Base-by-base conservation (phyloP, 2,329 filamentous ascomycete genomes). In the Ceratocystis huliohia region DNA sequence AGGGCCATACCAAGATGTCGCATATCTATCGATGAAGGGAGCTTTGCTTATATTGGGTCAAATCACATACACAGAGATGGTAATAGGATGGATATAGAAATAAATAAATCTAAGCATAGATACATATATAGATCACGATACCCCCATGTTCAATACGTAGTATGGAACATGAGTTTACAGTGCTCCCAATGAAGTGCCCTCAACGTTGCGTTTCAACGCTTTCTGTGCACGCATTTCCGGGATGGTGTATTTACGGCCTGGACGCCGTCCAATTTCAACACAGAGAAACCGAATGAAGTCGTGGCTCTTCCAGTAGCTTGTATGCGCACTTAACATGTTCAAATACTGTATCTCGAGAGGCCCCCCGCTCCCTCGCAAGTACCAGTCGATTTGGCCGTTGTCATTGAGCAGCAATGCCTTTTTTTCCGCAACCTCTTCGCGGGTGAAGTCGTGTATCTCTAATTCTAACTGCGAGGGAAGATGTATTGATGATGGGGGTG, bases 281-380 rank as follows among this genome's bases (percentile, higher is more conserved):
- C 95, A 95, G 63, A 97, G 76, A 79, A 97, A 87, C 57, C 92
- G 80, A n/a, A 96, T 86, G 74, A 99, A 92, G 73, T 97, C 94
- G 33, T 80, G 83, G 71, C 88, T 86, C 1, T 85, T 82, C 94
- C 94, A 99, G 75, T 99, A 99, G 73, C 89, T 93, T 66, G 89
- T 91, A 75, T 99, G 94, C 7, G 94, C 94, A 67, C 91, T 89
- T 65, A 99, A 78, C 94, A 99, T 99, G 70, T 96, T 96, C 45
- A 97, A 76, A 74, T 99, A 99, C 76, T 97, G 92, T 28, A 96
- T 91, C 75, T 96, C 94, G 45, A 99, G 78, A 3, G 92, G 88
- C 0, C 94, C 94, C 1, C 89, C 88, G 0, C 91, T 89, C 6
- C 90, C 91, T 62, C 85, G 85, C 62, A 99, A 78, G 71, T 88